Base-by-base conservation (phyloP, 2,329 filamentous ascomycete species). In the Hymenoscyphus albidus region DNA sequence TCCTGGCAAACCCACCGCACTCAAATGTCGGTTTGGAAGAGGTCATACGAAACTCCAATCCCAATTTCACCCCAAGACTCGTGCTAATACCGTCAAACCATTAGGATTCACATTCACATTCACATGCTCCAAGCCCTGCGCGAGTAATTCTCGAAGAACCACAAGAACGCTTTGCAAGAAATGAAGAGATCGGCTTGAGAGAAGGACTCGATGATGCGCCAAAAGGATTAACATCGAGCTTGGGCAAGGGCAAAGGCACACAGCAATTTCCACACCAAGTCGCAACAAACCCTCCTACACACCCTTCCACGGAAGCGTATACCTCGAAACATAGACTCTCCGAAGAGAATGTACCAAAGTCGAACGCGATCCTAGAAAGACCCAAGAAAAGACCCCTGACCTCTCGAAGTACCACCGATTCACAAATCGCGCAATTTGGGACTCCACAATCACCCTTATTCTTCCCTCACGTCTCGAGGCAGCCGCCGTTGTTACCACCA, bases 361-460 rank as follows among this genome's bases (percentile, higher is more conserved):
- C 62, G 14, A 31, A 51, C 9, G 65, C 69, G 18, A 64, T 51
- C 22, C 64, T 65, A 63, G 72, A 74, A 56, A 70, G 67, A 57
- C 71, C 74, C 18, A 60, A 65, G 39, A 76, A 76, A 60, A 72
- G 70, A 59, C 66, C 63, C 39, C 59, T 71, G 16, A 73, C 69
- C 67, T 75, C 73, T 3, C 72, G 78, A 56, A 75, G 78, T 68
- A 73, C 74, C 51, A 76, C 77, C 66, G 72, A 63, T 64, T 72
- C 76, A 61, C 66, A 75, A 61, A 65, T 66, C 39, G 62, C 44
- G 9, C 18, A n/a, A 62, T 57, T 27, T 40, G 61, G 38, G 14
- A 63, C 64, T 10, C 80, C 80, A 3, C 76, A 76, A 0, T 83
- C 80, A 56, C 81, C 83, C 2, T 76, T 84, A 7, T 84, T 84